Evolutionary conservation across 768 basidiomycete species (phyloP).

Genomic region (Postia placenta): DNA sequence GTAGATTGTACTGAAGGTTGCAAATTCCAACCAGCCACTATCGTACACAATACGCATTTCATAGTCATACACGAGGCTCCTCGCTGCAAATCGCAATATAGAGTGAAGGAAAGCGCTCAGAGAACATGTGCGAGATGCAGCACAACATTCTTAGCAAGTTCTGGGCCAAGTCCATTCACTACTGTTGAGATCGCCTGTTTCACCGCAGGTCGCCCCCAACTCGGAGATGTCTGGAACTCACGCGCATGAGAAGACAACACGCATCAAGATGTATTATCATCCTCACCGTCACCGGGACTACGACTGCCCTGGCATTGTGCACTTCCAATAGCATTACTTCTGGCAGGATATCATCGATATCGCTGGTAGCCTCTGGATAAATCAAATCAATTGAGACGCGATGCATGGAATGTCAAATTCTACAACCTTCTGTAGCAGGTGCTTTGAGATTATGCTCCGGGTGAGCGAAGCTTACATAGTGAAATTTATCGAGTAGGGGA

Average conservation of each 20-base stretch:
- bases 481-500: constrained; percentile 55
- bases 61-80: too few species aligned
- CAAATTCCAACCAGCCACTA: too few species aligned
- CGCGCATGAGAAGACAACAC: too few species aligned
- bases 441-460: constrained; percentile 47
- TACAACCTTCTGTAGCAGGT: constrained; percentile 14
- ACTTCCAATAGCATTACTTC: not conserved
- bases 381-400: not conserved
- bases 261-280: too few species aligned
- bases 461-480: constrained; percentile 65
- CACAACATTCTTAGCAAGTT: constrained; percentile 17
- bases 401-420: not conserved
- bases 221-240: not conserved
- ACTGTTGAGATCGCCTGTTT: constrained; percentile 13
- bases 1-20: too few species aligned
- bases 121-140: constrained; percentile 15
- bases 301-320: not conserved
- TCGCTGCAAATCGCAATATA: not conserved
- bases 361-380: not conserved
- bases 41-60: not conserved
- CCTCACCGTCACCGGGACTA: not conserved
- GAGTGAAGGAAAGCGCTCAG: not conserved
- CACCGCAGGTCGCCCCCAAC: constrained; percentile 13
- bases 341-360: not conserved
- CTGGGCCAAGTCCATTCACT: constrained; percentile 18